Evolutionary conservation across 1,284 basidiomycete genomes (phyloP), one percentile per base, ranked within the genome.

Genomic region (Marasmius oreades): DNA sequence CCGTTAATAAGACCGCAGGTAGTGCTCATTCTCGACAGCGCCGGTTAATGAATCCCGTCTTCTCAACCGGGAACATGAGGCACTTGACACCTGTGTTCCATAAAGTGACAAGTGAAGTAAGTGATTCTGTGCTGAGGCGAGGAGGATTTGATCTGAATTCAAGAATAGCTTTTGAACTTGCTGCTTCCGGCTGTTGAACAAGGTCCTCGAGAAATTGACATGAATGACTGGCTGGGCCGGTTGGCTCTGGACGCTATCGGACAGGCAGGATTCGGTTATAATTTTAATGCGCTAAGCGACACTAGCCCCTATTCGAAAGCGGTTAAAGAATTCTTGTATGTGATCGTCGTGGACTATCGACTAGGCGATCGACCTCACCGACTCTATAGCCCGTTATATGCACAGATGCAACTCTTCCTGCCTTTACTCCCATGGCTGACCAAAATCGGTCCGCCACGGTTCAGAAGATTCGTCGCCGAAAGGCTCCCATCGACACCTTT

Each of bases 401-500:
- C 44, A 7, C 10, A 18, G 12, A 12, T 12, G 12, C n/a, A 14
- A 4, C 20, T 45, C 20, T 20, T 18, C 12, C 20, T 11, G 44
- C 10, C 44, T 12, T 22, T 75, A 16, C 46, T 75, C 3, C 72
- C 75, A 0, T 63, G 63, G 8, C 53, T 73, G 4, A 58, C 67
- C 8, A 70, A 69, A 28, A 60, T 77, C 4, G 74, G 73, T 5
- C 59, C 74, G 1, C 60, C 71, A 0, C 57, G 58, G 18, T 67
- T 80, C 42, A 68, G 73, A 16, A 67, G 73, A 23, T 68, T 65
- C 36, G 18, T 77, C 2, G 61, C 76, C 0, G 64, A 73, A n/a
- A 47, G 66, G 28, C 43, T 74, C 18, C 78, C 76, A 1, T 69
- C 62, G 53, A 63, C 67, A 55, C 51, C 61, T 8, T 43, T 77